Evolutionary conservation across 495 filamentous ascomycete genomes (phyloP).

Genomic region (Penicillium salamii): DNA sequence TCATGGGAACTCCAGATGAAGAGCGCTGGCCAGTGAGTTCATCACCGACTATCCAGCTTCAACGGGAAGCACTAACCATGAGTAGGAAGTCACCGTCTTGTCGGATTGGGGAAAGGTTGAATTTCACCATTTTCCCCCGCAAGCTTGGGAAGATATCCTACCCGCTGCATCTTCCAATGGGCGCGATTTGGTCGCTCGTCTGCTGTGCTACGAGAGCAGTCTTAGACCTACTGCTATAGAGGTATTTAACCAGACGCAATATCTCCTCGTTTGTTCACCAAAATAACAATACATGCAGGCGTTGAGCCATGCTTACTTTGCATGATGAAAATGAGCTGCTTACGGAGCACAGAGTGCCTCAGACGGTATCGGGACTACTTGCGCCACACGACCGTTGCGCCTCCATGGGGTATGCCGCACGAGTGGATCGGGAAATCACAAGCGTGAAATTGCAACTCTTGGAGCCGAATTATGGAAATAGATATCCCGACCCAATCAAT

Average conservation of each 20-base stretch:
- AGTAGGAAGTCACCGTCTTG: conserved; percentile 51
- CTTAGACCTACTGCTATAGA: conserved; percentile 47
- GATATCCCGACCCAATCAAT: background rate
- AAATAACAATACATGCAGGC: conserved; percentile 19
- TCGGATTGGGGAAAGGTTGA: conserved; percentile 68
- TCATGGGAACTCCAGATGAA: conserved; percentile 76
- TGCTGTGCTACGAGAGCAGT: conserved; percentile 58
- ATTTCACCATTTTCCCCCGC: conserved; percentile 52
- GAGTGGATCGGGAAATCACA: conserved; percentile 1
- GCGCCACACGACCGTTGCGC: conserved; percentile 1
- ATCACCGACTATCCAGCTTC: no score
- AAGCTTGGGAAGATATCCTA: conserved; percentile 53
- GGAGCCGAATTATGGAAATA: background rate
- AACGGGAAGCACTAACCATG: background rate
- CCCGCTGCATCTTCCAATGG: conserved; percentile 46
- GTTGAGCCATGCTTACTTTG: conserved; percentile 40
- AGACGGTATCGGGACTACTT: background rate
- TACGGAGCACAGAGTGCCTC: conserved; percentile 10
- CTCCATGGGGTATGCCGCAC: conserved; percentile 2
- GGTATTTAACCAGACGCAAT: conserved; percentile 32
- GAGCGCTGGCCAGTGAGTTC: conserved; percentile 70
- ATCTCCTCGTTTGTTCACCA: conserved; percentile 15
- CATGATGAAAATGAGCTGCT: background rate
- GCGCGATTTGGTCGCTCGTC: conserved; percentile 50
- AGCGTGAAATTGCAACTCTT: background rate